phyloP scores from a whole-genome alignment of 257 asterid genomes.

The Salvia splendens region DNA sequence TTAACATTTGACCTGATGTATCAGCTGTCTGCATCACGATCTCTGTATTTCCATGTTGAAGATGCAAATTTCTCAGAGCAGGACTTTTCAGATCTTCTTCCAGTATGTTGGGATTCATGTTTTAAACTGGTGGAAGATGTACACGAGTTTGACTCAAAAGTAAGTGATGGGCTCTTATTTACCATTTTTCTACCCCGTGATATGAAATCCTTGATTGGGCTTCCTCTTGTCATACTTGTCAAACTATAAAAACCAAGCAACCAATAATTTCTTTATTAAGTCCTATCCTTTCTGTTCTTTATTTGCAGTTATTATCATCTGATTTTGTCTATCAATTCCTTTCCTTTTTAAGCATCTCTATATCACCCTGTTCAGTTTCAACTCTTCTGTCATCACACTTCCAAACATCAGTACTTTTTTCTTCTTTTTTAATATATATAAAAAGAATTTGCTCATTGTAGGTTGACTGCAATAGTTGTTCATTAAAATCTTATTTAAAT shows the following conservation, averaged over 20 bases:
- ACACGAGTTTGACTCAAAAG: conserved; percentile 96
- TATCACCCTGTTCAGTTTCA: conserved; percentile 9
- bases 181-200: conserved; percentile 8
- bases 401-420: not conserved
- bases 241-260: not conserved
- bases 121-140: conserved; percentile 89
- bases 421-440: not conserved
- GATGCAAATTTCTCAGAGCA: conserved; percentile 89
- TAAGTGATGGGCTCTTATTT: conserved; percentile 33
- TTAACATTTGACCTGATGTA: conserved; percentile 27
- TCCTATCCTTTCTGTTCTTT: conserved; percentile 2
- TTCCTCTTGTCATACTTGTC: conserved; percentile 20
- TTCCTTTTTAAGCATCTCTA: conserved; percentile 17
- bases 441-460: not conserved
- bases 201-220: conserved; percentile 12
- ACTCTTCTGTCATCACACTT: conserved; percentile 21
- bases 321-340: conserved; percentile 9
- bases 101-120: conserved; percentile 84
- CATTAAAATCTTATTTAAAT: conserved; percentile 25
- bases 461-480: conserved; percentile 17
- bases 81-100: conserved; percentile 84
- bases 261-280: not conserved
- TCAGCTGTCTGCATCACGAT: conserved; percentile 92
- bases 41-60: conserved; percentile 89
- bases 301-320: not conserved